Conservation (phyloP, 2,329 filamentous ascomycete species). For the Neofusicoccum kwambonambiense region DNA sequence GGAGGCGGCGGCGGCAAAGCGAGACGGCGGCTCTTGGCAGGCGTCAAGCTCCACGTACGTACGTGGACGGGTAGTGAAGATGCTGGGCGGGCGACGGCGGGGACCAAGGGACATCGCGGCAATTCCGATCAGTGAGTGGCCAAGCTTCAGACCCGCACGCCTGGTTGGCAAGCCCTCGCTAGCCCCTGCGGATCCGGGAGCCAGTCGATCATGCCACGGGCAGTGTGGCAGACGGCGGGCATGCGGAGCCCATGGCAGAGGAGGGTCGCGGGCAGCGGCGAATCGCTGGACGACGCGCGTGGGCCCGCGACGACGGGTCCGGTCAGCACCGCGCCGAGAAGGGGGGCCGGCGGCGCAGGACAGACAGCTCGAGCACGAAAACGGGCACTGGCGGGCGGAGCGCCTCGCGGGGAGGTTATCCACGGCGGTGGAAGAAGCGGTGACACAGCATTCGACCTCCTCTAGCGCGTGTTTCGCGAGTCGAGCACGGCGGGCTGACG, state of each 20-base stretch:
- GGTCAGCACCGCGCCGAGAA: not conserved
- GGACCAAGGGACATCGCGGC: not conserved
- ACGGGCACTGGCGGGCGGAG: not conserved
- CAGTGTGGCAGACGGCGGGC: not conserved
- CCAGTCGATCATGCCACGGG: conserved; percentile 10
- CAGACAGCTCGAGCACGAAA: conserved; percentile 1
- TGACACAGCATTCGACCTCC: not conserved
- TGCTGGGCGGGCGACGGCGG: not conserved
- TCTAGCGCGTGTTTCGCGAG: not conserved
- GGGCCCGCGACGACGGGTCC: not conserved
- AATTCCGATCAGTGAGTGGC: not conserved
- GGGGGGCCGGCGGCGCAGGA: not conserved
- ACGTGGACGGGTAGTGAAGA: not conserved
- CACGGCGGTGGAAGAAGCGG: conserved; percentile 1
- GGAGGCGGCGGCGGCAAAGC: not conserved
- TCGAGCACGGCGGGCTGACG: not conserved
- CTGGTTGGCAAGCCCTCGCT: not conserved
- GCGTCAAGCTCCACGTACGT: not conserved
- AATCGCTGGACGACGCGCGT: not conserved
- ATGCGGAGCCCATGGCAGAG: not conserved
- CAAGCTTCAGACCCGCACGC: conserved; percentile 1
- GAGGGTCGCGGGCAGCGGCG: not conserved
- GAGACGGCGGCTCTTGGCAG: not conserved
- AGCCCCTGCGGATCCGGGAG: conserved; percentile 6
- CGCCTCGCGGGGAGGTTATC: not conserved